Base-by-base conservation (phyloP, 1,284 basidiomycete species). In the Cutaneotrichosporon sp. region DNA sequence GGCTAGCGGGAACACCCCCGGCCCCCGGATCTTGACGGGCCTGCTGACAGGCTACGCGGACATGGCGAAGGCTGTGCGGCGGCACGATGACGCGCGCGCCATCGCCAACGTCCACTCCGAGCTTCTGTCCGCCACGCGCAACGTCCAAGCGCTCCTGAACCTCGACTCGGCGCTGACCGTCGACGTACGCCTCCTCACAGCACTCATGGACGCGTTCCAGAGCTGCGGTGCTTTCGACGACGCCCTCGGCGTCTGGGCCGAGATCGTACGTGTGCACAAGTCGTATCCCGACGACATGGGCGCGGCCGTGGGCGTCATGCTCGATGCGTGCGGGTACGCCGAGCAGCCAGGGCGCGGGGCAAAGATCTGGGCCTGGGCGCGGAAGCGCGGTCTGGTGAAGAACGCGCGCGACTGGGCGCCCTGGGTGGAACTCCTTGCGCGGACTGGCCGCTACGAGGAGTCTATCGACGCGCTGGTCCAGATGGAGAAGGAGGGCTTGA, bases 361-460 rank as follows among this genome's bases (percentile, higher is more conserved):
- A 46, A 75, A 78, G 47, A 80, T 85, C 31, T 80, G 80, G 68
- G 59, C 66, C 12, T 79, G 79, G 67, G 76, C 87, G n/a, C 66
- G 71, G 20, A 72, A 74, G 38, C 77, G 79, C 46, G 76, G 77
- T 6, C 83, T 84, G 61, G 65, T 64, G 16, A 75, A 86, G 54
- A 84, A 84, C 61, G 72, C 67, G 26, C 68, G 68, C 31, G 69
- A 71, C 58, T 91, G 87, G 85, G 84, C 87, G 54, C 79, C 83
- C 0, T 91, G 84, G 80, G 68, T 94, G n/a, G 90, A 94, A 71
- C 89, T 87, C 67, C 78, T 94, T n/a, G 87, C 87, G 62, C 80
- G 90, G 14, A 71, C 84, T 50, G 81, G 82, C 5, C 77, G 77
- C 60, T 62, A 88, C 25, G 80, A 84, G 20, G 85, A 89, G 47